These are phyloP conservation scores for Aaosphaeria pasadenensis DNA, from an alignment of 2,329 filamentous ascomycete species.

Conservation along the genomic window DNA sequence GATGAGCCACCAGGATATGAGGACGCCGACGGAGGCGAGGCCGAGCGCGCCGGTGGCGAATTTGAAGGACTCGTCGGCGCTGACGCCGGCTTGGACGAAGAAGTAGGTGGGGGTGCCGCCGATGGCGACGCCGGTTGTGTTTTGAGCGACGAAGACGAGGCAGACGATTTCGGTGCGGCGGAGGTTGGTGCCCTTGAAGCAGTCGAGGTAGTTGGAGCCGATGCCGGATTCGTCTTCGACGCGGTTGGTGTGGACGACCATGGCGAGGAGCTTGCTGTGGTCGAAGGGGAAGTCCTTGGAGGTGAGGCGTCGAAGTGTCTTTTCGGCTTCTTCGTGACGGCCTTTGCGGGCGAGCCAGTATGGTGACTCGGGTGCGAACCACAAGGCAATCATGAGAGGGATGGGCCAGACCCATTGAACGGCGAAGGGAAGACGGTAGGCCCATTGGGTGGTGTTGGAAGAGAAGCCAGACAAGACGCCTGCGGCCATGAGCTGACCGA, in stretches of 20 bases:
- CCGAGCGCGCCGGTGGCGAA: constrained; percentile 53
- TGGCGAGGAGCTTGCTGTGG: background rate
- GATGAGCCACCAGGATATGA: constrained; percentile 66
- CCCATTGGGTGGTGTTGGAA: constrained; percentile 23
- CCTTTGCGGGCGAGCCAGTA: constrained; percentile 49
- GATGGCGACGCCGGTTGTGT: constrained; percentile 61
- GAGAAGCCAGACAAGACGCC: constrained; percentile 57
- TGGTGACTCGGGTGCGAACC: constrained; percentile 53
- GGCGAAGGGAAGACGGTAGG: constrained; percentile 20
- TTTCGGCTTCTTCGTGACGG: constrained; percentile 41
- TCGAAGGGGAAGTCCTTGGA: constrained; percentile 18
- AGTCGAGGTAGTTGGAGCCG: constrained; percentile 40
- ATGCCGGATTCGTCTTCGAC: background rate
- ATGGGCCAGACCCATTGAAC: constrained; percentile 47
- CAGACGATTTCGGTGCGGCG: constrained; percentile 56
- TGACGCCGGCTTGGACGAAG: constrained; percentile 61
- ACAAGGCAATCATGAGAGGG: constrained; percentile 42
- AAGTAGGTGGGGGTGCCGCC: constrained; percentile 63
- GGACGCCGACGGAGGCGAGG: constrained; percentile 63
- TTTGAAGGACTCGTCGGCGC: constrained; percentile 52
- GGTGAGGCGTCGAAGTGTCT: constrained; percentile 47
- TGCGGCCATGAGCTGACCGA: constrained; percentile 60
- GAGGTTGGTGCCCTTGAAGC: constrained; percentile 55
- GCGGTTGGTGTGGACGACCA: background rate
- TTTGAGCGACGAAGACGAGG: constrained; percentile 58